Evolutionary conservation across 306 rosid genomes (phyloP).

Genomic region (Cicer bijugum): DNA sequence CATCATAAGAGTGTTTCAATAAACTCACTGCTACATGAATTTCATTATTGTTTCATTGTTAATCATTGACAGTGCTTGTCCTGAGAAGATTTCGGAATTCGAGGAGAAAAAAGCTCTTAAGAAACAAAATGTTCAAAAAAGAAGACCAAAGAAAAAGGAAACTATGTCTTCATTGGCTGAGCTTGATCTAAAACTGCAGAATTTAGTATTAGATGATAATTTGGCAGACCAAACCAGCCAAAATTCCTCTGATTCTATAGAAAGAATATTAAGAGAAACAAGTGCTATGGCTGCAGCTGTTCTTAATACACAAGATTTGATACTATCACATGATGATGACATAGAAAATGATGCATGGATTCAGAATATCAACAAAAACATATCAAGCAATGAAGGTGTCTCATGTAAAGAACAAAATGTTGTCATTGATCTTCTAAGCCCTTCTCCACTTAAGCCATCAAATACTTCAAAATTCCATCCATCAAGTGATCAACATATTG

Average conservation of each 20-base stretch:
- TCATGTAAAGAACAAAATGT: constrained; percentile 46
- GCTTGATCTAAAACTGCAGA: constrained; percentile 62
- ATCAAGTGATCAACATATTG: constrained; percentile 44
- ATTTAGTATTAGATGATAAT: constrained; percentile 58
- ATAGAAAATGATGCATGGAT: constrained; percentile 26
- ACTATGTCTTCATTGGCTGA: constrained; percentile 54
- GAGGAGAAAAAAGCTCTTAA: constrained; percentile 59
- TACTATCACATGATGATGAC: constrained; percentile 36
- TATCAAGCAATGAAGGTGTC: constrained; percentile 35
- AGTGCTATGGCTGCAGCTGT: constrained; percentile 44
- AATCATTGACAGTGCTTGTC: constrained; percentile 70
- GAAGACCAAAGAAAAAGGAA: constrained; percentile 62
- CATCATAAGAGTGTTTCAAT: not conserved
- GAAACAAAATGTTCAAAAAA: constrained; percentile 58
- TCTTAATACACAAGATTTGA: constrained; percentile 35
- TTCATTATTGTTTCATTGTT: constrained; percentile 22
- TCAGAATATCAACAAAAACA: constrained; percentile 26
- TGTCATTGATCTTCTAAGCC: constrained; percentile 73
- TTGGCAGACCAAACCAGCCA: constrained; percentile 44
- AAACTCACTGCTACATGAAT: not conserved
- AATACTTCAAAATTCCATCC: constrained; percentile 36
- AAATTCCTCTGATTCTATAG: constrained; percentile 41
- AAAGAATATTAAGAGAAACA: constrained; percentile 26
- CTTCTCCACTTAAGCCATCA: constrained; percentile 60
- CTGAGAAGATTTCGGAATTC: constrained; percentile 73